Conservation (phyloP, 1,284 basidiomycete species). For the Grifola frondosa region DNA sequence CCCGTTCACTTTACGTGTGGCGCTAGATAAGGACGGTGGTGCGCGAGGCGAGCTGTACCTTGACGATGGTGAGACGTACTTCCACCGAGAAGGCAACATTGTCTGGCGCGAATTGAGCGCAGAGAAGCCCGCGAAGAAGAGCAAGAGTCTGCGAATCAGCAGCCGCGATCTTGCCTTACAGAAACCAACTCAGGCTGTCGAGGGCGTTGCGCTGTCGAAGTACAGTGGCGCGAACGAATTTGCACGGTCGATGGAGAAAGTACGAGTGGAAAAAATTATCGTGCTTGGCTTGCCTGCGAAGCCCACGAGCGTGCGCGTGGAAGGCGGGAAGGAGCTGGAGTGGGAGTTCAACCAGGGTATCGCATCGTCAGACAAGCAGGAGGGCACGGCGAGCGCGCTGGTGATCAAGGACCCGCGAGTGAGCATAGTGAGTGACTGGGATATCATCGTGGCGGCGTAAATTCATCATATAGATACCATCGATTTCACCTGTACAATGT, state of each 20-base stretch:
- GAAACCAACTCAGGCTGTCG: slow-evolving; percentile 47
- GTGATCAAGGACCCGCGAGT: slow-evolving; percentile 79
- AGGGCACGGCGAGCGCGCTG: slow-evolving; percentile 62
- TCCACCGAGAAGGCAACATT: slow-evolving; percentile 76
- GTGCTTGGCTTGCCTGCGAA: slow-evolving; percentile 70
- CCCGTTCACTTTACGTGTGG: slow-evolving; percentile 90
- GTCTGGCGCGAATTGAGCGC: slow-evolving; percentile 82
- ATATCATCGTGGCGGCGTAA: slow-evolving; percentile 41
- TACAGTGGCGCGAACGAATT: slow-evolving; percentile 65
- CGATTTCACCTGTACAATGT: neutral
- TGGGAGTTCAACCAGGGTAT: slow-evolving; percentile 59
- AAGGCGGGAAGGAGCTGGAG: slow-evolving; percentile 51
- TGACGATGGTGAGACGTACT: slow-evolving; percentile 91
- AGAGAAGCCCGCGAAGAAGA: slow-evolving; percentile 39
- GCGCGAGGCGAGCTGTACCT: slow-evolving; percentile 90
- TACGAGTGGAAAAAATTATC: slow-evolving; percentile 80
- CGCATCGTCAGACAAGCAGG: slow-evolving; percentile 50
- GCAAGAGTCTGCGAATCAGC: slow-evolving; percentile 46
- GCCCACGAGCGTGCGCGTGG: slow-evolving; percentile 61
- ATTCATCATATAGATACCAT: slow-evolving; percentile 1
- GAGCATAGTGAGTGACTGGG: slow-evolving; percentile 70
- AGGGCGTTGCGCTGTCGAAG: slow-evolving; percentile 46
- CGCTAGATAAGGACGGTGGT: slow-evolving; percentile 62
- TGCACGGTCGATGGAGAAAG: slow-evolving; percentile 62
- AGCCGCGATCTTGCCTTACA: slow-evolving; percentile 55